Conservation (phyloP, 805 yeast species). For the Lipomyces sp. region DNA sequence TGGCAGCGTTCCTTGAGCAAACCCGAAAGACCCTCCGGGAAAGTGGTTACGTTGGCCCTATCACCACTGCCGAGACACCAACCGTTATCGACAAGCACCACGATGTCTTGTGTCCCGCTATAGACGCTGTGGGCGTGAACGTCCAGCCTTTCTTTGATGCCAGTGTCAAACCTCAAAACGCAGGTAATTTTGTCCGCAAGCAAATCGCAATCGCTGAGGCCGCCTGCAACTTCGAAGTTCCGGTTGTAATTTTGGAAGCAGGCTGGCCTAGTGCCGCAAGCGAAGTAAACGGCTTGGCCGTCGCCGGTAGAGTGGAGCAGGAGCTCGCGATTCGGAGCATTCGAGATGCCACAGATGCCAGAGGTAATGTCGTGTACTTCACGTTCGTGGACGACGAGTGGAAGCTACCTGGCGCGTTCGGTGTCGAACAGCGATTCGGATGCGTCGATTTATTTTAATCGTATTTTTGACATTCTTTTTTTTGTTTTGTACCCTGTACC, state of each 20-base stretch:
- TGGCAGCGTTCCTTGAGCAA: conserved; percentile 63
- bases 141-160: conserved; percentile 82
- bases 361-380: conserved; percentile 63
- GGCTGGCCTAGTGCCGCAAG: conserved; percentile 56
- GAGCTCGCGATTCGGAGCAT: conserved; percentile 55
- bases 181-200: conserved; percentile 71
- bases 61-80: conserved; percentile 91
- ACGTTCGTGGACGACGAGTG: conserved; percentile 81
- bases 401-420: conserved; percentile 83
- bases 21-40: conserved; percentile 61
- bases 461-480: not conserved
- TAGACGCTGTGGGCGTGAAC: conserved; percentile 85
- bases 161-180: conserved; percentile 60
- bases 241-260: conserved; percentile 52
- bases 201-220: conserved; percentile 61
- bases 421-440: conserved; percentile 88
- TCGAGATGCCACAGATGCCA: conserved; percentile 44
- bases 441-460: conserved; percentile 41
- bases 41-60: conserved; percentile 76
- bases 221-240: conserved; percentile 47
- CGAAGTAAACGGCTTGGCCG: conserved; percentile 48
- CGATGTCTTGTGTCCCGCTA: conserved; percentile 59
- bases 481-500: conserved; percentile 1
- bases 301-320: conserved; percentile 44
- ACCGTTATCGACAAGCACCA: conserved; percentile 66